Evolutionary conservation across 768 basidiomycete species (phyloP).

Genomic region (Psilocybe cyanescens): DNA sequence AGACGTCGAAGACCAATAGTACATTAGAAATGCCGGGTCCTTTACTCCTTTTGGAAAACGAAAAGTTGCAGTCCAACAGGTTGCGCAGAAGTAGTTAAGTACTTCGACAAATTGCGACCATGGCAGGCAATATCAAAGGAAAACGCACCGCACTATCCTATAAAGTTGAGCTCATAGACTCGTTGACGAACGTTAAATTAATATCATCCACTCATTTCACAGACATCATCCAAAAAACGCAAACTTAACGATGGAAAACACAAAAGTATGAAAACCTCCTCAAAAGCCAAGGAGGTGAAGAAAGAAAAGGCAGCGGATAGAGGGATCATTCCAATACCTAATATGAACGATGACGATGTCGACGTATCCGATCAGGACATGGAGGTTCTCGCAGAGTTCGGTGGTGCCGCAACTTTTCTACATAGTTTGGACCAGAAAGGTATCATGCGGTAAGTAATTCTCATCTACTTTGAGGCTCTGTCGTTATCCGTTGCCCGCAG

Average conservation of each 20-base stretch:
- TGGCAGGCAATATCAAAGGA: constrained; percentile 29
- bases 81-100: neutral
- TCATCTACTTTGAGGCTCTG: neutral
- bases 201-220: constrained; percentile 1
- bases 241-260: constrained; percentile 46
- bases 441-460: constrained; percentile 69
- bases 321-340: constrained; percentile 67
- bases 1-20: neutral
- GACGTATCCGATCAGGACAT: constrained; percentile 74
- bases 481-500: constrained; percentile 37
- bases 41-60: constrained; percentile 15
- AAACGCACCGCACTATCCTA: constrained; percentile 37
- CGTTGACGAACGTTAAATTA: neutral
- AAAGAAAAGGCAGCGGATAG: constrained; percentile 67
- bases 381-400: constrained; percentile 67
- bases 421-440: constrained; percentile 72
- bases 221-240: constrained; percentile 62
- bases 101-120: constrained; percentile 6
- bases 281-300: constrained; percentile 22
- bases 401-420: constrained; percentile 69
- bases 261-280: constrained; percentile 19
- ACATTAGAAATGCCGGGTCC: neutral
- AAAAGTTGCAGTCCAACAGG: constrained; percentile 6
- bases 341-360: constrained; percentile 44
- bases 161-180: constrained; percentile 26